Conservation (phyloP, 352 stramenopile genomes). For the Phytophthora cryptogea region DNA sequence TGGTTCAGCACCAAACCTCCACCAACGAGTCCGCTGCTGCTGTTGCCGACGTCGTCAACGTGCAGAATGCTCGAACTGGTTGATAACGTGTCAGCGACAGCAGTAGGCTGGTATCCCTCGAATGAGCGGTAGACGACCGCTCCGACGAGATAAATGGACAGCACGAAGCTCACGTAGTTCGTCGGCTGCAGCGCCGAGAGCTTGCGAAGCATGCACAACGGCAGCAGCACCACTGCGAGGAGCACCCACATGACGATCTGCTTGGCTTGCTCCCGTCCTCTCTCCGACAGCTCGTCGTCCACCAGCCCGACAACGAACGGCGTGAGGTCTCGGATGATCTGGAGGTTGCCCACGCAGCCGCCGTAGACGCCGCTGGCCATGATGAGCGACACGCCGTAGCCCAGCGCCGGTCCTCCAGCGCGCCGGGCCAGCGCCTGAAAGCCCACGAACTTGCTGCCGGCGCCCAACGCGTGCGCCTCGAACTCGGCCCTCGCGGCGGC, state of each 20-base stretch:
- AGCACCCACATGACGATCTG: conserved; percentile 45
- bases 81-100: neutral
- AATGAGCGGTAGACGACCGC: conserved; percentile 51
- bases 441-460: conserved; percentile 43
- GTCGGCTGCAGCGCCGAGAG: conserved; percentile 61
- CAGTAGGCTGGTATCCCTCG: conserved; percentile 14
- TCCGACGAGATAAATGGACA: conserved; percentile 61
- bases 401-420: conserved; percentile 36
- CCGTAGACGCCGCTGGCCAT: conserved; percentile 65
- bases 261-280: conserved; percentile 18
- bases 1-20: neutral
- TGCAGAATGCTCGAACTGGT: neutral
- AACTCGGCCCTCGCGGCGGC: conserved; percentile 62
- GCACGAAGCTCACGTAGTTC: conserved; percentile 71
- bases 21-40: neutral
- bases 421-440: conserved; percentile 34
- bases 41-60: neutral
- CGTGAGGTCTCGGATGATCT: conserved; percentile 63
- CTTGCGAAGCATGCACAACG: conserved; percentile 63
- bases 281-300: conserved; percentile 15
- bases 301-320: conserved; percentile 57
- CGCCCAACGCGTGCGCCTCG: conserved; percentile 50
- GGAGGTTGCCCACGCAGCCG: conserved; percentile 65
- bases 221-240: conserved; percentile 51
- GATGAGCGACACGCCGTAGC: conserved; percentile 56